These are phyloP conservation scores for Zygotorulaspora mrakii DNA, from an alignment of 1,139 yeast species.

Conservation along the genomic window DNA sequence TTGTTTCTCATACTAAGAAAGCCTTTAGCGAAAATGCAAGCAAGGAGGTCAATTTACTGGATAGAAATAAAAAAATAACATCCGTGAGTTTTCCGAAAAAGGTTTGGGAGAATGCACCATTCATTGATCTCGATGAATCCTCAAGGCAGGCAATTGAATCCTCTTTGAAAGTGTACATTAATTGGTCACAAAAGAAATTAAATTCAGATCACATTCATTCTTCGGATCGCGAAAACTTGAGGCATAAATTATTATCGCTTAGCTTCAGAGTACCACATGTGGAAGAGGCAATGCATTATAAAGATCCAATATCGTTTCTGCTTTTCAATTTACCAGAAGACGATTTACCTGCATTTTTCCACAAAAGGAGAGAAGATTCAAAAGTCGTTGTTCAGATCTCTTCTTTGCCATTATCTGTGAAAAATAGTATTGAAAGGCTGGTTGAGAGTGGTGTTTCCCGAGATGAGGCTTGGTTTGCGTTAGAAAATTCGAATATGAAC, in stretches of 20 bases:
- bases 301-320: slow-evolving; percentile 74
- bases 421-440: slow-evolving; percentile 53
- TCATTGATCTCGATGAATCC: slow-evolving; percentile 40
- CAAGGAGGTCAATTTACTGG: slow-evolving; percentile 2
- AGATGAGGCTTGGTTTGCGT: slow-evolving; percentile 53
- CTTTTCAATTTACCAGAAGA: slow-evolving; percentile 89
- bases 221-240: slow-evolving; percentile 21
- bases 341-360: slow-evolving; percentile 62
- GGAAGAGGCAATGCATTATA: slow-evolving; percentile 64
- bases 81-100: slow-evolving; percentile 49
- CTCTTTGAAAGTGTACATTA: slow-evolving; percentile 50
- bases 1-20: slow-evolving; percentile 21
- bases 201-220: slow-evolving; percentile 17
- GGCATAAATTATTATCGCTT: slow-evolving; percentile 36
- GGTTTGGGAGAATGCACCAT: slow-evolving; percentile 62
- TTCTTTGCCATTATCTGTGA: slow-evolving; percentile 29
- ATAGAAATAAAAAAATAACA: slow-evolving; percentile 6
- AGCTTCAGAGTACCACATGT: slow-evolving; percentile 74
- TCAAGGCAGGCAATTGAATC: slow-evolving; percentile 52
- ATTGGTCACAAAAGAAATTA: slow-evolving; percentile 45
- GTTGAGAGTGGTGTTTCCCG: slow-evolving; percentile 66
- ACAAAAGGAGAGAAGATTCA: slow-evolving; percentile 44
- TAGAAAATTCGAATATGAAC: slow-evolving; percentile 43
- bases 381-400: slow-evolving; percentile 47
- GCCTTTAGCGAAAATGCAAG: slow-evolving; percentile 3